These are phyloP conservation scores for slime mould (Dictyostelium discoideum) DNA, from an alignment of 78 protist genomes.

Conservation along the genomic window DNA sequence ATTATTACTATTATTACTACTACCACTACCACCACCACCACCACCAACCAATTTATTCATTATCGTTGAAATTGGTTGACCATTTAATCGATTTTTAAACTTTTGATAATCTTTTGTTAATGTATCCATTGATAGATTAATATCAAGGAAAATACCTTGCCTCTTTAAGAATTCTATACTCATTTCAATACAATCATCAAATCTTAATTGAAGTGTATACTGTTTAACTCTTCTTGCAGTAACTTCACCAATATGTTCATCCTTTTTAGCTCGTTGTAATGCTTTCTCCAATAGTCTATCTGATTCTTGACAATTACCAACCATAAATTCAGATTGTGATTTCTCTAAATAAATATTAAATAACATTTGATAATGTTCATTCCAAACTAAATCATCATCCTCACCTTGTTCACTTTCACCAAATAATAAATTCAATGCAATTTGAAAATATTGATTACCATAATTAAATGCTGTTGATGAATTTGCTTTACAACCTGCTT, in stretches of 20 bases:
- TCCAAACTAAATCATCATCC: not conserved
- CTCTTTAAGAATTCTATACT: not conserved
- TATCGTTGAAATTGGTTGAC: not conserved
- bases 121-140: not conserved
- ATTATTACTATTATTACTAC: not conserved
- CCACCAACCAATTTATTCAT: slow-evolving; percentile 7
- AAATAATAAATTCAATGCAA: slow-evolving; percentile 5
- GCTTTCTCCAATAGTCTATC: slow-evolving; percentile 25
- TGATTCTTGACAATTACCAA: slow-evolving; percentile 45
- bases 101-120: not conserved
- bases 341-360: slow-evolving; percentile 40
- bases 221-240: slow-evolving; percentile 19
- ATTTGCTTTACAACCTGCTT: slow-evolving; percentile 48
- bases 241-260: slow-evolving; percentile 47
- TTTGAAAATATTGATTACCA: slow-evolving; percentile 41
- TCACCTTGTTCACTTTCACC: not conserved
- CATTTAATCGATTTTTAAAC: not conserved
- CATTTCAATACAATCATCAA: slow-evolving; percentile 16
- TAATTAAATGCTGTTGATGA: slow-evolving; percentile 30
- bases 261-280: not conserved
- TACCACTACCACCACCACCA: not conserved
- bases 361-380: slow-evolving; percentile 30
- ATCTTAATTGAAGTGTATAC: slow-evolving; percentile 22
- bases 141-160: not conserved
- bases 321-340: slow-evolving; percentile 50